Percentiles rank a stretch among this genome's conserved stretches.
Evolutionary conservation across 148 eudicot species (phyloP).

Genomic region (Silene conica): DNA sequence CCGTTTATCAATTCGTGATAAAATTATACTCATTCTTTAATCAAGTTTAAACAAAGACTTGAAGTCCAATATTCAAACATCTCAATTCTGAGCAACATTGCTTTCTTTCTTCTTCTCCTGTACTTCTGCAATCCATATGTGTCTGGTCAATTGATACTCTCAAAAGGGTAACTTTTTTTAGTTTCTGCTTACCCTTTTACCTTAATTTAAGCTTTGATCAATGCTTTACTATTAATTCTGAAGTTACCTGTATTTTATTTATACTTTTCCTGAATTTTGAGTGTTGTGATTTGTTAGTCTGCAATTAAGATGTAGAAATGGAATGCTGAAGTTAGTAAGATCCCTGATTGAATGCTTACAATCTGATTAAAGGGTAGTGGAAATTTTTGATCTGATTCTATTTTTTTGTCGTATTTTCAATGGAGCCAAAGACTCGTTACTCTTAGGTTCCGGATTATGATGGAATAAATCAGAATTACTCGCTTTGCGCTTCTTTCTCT

Average conservation of each 20-base stretch:
- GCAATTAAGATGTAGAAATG: background rate
- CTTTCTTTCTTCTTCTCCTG: background rate
- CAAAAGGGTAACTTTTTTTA: constrained; percentile 2
- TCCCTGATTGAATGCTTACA: background rate
- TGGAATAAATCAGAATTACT: no score
- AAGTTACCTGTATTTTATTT: background rate
- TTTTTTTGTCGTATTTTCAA: background rate
- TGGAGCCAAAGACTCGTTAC: no score
- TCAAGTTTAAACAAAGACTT: constrained; percentile 9
- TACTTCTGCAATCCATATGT: no score
- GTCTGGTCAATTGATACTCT: constrained; percentile 2
- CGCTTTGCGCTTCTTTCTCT: no score
- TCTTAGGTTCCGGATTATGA: no score
- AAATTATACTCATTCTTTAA: no score
- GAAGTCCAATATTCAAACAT: constrained; percentile 17
- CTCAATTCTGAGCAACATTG: background rate
- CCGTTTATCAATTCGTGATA: no score
- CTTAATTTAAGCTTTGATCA: constrained; percentile 5
- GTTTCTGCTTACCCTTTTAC: constrained; percentile 2
- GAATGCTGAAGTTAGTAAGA: constrained; percentile 3
- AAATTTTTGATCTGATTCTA: background rate
- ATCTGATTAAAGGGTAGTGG: background rate
- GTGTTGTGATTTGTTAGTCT: background rate
- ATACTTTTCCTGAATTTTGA: background rate
- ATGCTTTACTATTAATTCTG: constrained; percentile 1